Conservation (phyloP, 345 rosid species). For the Rubroshorea leprosula region DNA sequence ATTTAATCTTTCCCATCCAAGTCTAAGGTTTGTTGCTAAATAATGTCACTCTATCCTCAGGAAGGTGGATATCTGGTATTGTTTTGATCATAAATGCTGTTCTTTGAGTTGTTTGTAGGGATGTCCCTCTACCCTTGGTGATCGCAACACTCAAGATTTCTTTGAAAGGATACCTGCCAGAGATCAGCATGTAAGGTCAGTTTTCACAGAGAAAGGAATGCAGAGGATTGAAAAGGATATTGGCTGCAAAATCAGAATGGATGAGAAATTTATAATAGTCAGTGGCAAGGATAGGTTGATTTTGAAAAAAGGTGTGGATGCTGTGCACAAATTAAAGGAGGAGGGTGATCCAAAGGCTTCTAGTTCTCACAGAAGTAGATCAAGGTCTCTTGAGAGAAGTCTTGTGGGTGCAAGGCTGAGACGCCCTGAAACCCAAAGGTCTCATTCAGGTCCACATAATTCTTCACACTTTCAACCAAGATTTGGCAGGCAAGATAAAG, state of each 20-base stretch:
- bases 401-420: slow-evolving; percentile 60
- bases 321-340: slow-evolving; percentile 78
- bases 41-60: no score
- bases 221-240: slow-evolving; percentile 75
- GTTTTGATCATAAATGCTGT: neutral
- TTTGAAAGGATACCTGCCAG: slow-evolving; percentile 92
- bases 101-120: slow-evolving; percentile 46
- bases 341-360: slow-evolving; percentile 64
- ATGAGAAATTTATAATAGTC: slow-evolving; percentile 87
- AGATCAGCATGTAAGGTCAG: slow-evolving; percentile 63
- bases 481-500: slow-evolving; percentile 67
- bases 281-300: slow-evolving; percentile 92
- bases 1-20: no score
- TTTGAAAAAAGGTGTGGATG: slow-evolving; percentile 93
- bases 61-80: neutral
- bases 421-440: slow-evolving; percentile 61
- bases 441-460: slow-evolving; percentile 49
- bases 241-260: slow-evolving; percentile 88
- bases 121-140: slow-evolving; percentile 96
- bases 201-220: slow-evolving; percentile 74
- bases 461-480: slow-evolving; percentile 60
- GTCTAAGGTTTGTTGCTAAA: neutral
- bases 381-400: slow-evolving; percentile 74
- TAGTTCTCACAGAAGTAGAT: slow-evolving; percentile 63
- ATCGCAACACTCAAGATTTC: slow-evolving; percentile 86